Base-by-base conservation (phyloP, 495 filamentous ascomycete species). In the Rhypophila decipiens region DNA sequence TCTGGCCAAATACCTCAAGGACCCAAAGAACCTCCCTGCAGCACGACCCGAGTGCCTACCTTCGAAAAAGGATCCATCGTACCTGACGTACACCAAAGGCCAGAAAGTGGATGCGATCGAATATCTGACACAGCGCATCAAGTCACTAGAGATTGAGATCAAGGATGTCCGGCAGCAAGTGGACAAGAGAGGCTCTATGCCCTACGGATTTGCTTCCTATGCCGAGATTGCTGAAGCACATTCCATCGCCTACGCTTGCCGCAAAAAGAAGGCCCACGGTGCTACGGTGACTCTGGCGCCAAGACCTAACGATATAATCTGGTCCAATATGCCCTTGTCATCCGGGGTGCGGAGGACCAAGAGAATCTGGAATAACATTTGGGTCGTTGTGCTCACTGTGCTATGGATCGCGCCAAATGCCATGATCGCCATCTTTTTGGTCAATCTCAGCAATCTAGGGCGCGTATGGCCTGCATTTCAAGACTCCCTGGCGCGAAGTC, bases 371-470 rank as follows among this genome's bases (percentile, higher is more conserved):
- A 93, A 88, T 63, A 84, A 87, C 41, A 63, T 94, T 35, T 94
- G 90, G 86, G 83, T 96, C 19, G 66, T 78, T 23, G 52, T 87
- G 5, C 69, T 98, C 50, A 97, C 93, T 0, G 23, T 95, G 5
- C 55, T 93, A n/a, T 98, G 87, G 82, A 82, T 95, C 52, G 88
- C 77, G n/a, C 93, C 91, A 51, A 98, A 97, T 74, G 88, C 88
- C 38, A 70, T 97, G 64, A 97, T 96, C 51, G 87, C 93, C 44
- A 83, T 97, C 43, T 98, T 98, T 66, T 61, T 98, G 34, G 83
- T 91, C 51, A 88, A 94, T 64, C 66, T 98, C 58, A 66, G 65
- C 36, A 90, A 95, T 59, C 57, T 96, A 41, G 89, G 85, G 5
- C 64, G 73, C 8, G 79, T 98, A 20, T 98, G 93, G 93, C 71